Evolutionary conservation across 345 rosid genomes (phyloP).

Genomic region (Populus davidiana): DNA sequence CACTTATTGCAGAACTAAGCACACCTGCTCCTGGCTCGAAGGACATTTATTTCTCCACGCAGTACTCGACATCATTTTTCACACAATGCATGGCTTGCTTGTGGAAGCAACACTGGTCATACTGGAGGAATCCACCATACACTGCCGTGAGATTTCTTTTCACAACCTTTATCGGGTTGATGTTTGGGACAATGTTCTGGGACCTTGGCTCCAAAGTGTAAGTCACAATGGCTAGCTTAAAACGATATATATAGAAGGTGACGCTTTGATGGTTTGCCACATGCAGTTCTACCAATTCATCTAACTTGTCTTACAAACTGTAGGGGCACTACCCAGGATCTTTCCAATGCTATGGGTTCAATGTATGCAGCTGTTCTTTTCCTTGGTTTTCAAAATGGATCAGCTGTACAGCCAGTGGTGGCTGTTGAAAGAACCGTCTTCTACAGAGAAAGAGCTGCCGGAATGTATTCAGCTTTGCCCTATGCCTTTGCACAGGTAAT

Average conservation of each 20-base stretch:
- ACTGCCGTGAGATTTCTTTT: constrained; percentile 25
- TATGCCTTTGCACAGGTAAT: constrained; percentile 68
- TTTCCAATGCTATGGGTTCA: constrained; percentile 70
- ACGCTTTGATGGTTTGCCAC: not conserved
- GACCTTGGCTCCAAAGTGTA: constrained; percentile 22
- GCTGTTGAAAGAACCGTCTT: constrained; percentile 68
- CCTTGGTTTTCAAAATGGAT: constrained; percentile 59
- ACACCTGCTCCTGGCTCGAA: constrained; percentile 14
- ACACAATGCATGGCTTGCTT: constrained; percentile 21
- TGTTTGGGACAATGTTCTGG: constrained; percentile 30
- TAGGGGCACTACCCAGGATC: constrained; percentile 47
- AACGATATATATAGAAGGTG: not conserved
- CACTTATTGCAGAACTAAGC: constrained; percentile 16
- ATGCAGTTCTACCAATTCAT: not conserved
- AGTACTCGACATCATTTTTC: constrained; percentile 15
- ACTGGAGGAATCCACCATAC: constrained; percentile 28
- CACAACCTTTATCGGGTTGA: constrained; percentile 19
- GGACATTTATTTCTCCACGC: constrained; percentile 21
- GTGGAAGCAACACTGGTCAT: constrained; percentile 28
- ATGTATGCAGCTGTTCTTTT: constrained; percentile 69
- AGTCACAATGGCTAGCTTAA: not conserved
- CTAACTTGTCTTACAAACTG: not conserved
- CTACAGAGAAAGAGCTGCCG: constrained; percentile 74
- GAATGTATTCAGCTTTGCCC: constrained; percentile 80
- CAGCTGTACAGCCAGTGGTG: constrained; percentile 66